Percentiles rank a stretch among this genome's conserved stretches.
These are phyloP conservation scores for Silene uniflora DNA, from an alignment of 148 eudicot genomes.

Conservation along the genomic window DNA sequence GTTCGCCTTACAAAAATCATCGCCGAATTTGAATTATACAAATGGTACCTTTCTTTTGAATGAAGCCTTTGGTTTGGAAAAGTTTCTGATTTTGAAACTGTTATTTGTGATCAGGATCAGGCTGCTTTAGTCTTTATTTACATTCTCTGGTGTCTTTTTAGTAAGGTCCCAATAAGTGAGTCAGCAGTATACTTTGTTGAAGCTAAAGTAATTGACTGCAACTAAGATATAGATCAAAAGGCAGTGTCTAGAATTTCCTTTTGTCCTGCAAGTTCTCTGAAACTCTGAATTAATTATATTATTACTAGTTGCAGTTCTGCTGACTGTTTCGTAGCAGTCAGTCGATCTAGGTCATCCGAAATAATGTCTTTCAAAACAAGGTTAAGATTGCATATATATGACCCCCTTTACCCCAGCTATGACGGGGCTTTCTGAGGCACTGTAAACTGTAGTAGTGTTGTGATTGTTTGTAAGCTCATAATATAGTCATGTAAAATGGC, in stretches of 20 bases:
- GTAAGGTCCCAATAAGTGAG: conserved; percentile 1
- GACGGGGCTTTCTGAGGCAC: background rate
- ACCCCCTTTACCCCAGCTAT: too few species aligned
- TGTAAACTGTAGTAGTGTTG: background rate
- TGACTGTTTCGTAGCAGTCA: too few species aligned
- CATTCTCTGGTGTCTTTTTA: conserved; percentile 12
- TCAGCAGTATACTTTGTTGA: conserved; percentile 13
- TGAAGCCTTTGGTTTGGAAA: conserved; percentile 25
- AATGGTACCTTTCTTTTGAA: conserved; percentile 27
- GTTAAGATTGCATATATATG: too few species aligned
- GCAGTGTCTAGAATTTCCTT: background rate
- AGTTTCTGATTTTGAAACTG: conserved; percentile 20
- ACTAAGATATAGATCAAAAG: conserved; percentile 1
- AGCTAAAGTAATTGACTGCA: conserved; percentile 6
- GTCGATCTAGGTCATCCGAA: too few species aligned
- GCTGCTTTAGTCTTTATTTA: conserved; percentile 20
- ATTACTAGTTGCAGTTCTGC: too few species aligned
- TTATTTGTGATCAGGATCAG: conserved; percentile 17
- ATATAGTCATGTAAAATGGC: conserved; percentile 11
- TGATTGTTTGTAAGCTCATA: background rate
- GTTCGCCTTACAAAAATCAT: conserved; percentile 8
- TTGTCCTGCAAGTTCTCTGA: background rate
- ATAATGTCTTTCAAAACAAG: too few species aligned
- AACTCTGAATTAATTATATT: too few species aligned
- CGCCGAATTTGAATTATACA: conserved; percentile 10